phyloP scores from a whole-genome alignment of 176 grass and related monocot genomes.

The Musa acuminata region DNA sequence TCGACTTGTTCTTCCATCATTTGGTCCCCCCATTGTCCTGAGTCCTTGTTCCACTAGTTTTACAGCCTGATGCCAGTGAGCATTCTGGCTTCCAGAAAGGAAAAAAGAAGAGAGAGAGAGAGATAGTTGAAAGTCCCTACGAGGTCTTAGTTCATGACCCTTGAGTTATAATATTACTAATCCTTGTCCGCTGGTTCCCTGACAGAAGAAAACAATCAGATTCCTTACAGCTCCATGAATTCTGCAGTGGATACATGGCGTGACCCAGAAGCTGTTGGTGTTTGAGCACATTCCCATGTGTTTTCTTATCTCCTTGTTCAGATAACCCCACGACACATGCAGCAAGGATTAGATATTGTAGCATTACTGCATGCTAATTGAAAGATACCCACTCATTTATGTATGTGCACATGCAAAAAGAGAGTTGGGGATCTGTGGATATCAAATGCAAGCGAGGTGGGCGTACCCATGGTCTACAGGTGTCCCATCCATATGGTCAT shows the following conservation, averaged over 20 bases:
- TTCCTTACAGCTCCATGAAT: no score
- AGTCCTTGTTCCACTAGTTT: background rate
- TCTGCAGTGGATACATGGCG: no score
- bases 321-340: background rate
- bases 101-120: no score
- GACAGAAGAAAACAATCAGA: no score
- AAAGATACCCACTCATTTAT: background rate
- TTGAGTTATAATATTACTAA: no score
- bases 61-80: background rate
- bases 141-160: no score
- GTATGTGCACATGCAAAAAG: background rate
- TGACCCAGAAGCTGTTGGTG: no score
- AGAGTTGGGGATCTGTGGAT: background rate
- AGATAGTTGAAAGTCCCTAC: background rate
- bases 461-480: background rate
- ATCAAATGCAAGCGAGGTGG: background rate
- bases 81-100: no score
- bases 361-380: background rate
- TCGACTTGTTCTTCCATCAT: no score
- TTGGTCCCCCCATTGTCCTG: no score
- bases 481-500: background rate
- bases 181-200: no score
- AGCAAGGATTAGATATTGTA: background rate
- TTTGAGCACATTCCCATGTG: background rate
- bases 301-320: background rate